Percentiles rank a stretch among this genome's conserved stretches.
phyloP scores from a whole-genome alignment of 495 filamentous ascomycete genomes.

The Lophiostoma macrostomum region DNA sequence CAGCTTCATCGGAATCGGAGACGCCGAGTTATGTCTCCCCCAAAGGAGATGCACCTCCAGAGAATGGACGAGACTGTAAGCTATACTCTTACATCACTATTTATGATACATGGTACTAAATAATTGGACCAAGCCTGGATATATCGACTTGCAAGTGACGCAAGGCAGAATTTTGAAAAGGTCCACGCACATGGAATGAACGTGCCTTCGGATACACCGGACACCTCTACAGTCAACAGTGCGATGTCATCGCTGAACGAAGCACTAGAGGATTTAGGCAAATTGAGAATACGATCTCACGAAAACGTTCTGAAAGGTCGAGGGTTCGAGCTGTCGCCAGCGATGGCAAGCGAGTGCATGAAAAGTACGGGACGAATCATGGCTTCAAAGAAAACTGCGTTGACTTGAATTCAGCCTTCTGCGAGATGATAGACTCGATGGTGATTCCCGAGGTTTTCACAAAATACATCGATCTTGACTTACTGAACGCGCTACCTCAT shows the following conservation, averaged over 20 bases:
- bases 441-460: not conserved
- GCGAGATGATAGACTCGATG: not conserved
- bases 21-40: not conserved
- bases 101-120: not conserved
- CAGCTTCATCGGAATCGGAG: not conserved
- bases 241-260: slow-evolving; percentile 11
- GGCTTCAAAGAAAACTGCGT: no score
- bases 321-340: not conserved
- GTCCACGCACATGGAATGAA: not conserved
- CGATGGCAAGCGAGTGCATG: not conserved
- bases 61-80: slow-evolving; percentile 9
- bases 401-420: no score
- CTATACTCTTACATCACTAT: not conserved
- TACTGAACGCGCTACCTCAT: slow-evolving; percentile 1
- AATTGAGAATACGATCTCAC: slow-evolving; percentile 2
- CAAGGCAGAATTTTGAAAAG: slow-evolving; percentile 6
- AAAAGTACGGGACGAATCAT: slow-evolving; percentile 5
- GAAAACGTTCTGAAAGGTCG: not conserved
- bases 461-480: not conserved
- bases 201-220: not conserved
- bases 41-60: not conserved
- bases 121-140: slow-evolving; percentile 12
- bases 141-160: slow-evolving; percentile 14
- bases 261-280: slow-evolving; percentile 9
- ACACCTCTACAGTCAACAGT: not conserved